Evolutionary conservation across 768 basidiomycete species (phyloP).

Genomic region (Agaricus sinodeliciosus): DNA sequence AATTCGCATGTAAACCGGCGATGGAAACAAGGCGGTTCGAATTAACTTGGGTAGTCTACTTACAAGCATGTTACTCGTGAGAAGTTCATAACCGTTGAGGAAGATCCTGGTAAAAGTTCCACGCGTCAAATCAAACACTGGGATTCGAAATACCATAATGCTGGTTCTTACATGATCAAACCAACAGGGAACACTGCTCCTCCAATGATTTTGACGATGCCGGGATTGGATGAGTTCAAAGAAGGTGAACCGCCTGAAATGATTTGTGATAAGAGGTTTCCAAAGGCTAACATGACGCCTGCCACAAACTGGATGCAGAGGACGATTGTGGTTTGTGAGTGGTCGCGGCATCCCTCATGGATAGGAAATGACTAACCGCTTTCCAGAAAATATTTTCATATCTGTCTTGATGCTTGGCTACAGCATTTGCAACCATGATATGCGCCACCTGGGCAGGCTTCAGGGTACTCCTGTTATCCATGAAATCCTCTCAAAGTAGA

Average conservation of each 20-base stretch:
- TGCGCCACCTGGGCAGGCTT: constrained; percentile 54
- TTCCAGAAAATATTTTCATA: constrained; percentile 59
- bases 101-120: constrained; percentile 48
- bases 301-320: constrained; percentile 46
- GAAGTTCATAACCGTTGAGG: constrained; percentile 60
- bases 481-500: not conserved
- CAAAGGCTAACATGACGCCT: constrained; percentile 71
- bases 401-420: constrained; percentile 59
- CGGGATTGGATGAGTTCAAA: constrained; percentile 49
- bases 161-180: constrained; percentile 55
- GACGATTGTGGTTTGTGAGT: not conserved
- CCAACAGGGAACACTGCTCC: constrained; percentile 74
- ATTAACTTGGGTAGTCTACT: not conserved
- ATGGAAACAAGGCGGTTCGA: not conserved
- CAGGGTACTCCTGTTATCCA: not conserved
- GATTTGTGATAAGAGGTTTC: constrained; percentile 57
- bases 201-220: constrained; percentile 57
- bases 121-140: too few relatives aligned
- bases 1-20: too few relatives aligned
- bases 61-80: constrained; percentile 78
- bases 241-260: constrained; percentile 52
- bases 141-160: not conserved
- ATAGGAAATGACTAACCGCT: constrained; percentile 40
- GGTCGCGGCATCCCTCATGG: not conserved
- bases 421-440: constrained; percentile 47